Evolutionary conservation across 306 rosid species (phyloP), one percentile per base, ranked within the genome.

Genomic region (Erythrophleum fordii): DNA sequence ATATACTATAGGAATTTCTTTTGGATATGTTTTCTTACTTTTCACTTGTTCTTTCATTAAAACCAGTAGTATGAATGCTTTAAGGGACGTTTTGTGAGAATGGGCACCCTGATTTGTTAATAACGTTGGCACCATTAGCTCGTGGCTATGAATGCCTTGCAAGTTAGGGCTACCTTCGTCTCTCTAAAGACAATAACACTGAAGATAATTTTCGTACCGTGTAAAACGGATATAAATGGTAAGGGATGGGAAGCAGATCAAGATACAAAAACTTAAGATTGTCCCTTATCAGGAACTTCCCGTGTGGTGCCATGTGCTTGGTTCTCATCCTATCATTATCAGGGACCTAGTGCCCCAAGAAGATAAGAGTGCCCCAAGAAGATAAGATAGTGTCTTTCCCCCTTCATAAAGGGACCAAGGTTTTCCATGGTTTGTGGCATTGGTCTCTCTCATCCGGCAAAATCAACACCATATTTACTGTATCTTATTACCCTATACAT

Each of bases 221-320:
- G 20, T 12, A 66, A 26, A 25, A 23, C 20, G 67, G 34, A 39
- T 59, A 69, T 37, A 72, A 66, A 78, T 69, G 7, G 34, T 18
- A 29, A 78, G n/a, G 23, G 65, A 66, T 9, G 72, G 73, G 46
- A 35, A 44, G 11, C 17, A 73, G 72, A 77, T 78, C 26, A 58
- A 11, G 62, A 10, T 35, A 23, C 35, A 2, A 55, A 9, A 16
- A 28, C 42, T 48, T 16, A 1, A 22, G 59, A 41, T 28, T 60
- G 75, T 45, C 60, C 75, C 75, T 70, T 17, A 0, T 48, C 44
- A 17, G 9, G 20, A 70, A 26, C 56, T 70, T 8, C 3, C 42
- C 26, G 60, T 28, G 75, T 16, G 83, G 82, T 80, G 39, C 67
- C 87, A 86, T 86, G 85, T 86, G 87, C 81, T 41, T 80, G 72